Conservation (phyloP, 2,329 filamentous ascomycete species). For the Aquanectria penicillioides region DNA sequence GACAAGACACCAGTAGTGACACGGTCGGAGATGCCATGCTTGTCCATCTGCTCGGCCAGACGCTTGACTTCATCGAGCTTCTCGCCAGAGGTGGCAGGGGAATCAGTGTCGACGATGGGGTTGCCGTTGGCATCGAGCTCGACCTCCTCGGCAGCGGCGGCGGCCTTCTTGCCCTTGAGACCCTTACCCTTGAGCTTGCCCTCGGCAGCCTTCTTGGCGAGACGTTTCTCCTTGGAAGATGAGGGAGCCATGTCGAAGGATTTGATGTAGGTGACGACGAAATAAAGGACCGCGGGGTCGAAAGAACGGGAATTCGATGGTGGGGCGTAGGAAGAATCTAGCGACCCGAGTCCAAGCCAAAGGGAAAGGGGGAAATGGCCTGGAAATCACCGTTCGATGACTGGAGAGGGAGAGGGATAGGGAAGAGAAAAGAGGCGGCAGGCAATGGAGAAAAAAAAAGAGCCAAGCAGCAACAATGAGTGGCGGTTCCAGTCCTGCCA, state of each 20-base stretch:
- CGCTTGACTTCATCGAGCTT: conserved; percentile 87
- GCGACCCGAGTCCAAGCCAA: conserved; percentile 37
- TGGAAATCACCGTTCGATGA: conserved; percentile 38
- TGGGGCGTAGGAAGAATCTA: conserved; percentile 24
- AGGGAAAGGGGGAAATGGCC: conserved; percentile 27
- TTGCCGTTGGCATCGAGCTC: conserved; percentile 72
- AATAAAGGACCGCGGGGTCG: conserved; percentile 38
- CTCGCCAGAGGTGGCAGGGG: conserved; percentile 74
- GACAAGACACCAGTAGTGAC: conserved; percentile 97
- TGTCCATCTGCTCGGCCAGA: conserved; percentile 92
- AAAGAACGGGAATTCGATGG: conserved; percentile 38
- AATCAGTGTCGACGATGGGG: conserved; percentile 63
- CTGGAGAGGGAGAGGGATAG: conserved; percentile 26
- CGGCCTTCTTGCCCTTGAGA: conserved; percentile 76
- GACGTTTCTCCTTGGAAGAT: conserved; percentile 76
- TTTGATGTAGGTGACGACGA: conserved; percentile 15
- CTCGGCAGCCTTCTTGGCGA: conserved; percentile 76
- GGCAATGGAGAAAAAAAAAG: conserved; percentile 37
- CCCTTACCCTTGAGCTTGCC: conserved; percentile 76
- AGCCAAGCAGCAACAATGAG: conserved; percentile 38
- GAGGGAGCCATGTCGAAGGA: conserved; percentile 68
- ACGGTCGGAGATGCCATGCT: conserved; percentile 94
- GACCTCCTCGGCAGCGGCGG: conserved; percentile 76
- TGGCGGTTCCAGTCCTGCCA: conserved; percentile 42
- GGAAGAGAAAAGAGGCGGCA: conserved; percentile 31